A percentile compares a stretch with the other conserved stretches of the same genome.
phyloP scores from a whole-genome alignment of 2,329 filamentous ascomycete species.

The Talaromyces verruculosus region DNA sequence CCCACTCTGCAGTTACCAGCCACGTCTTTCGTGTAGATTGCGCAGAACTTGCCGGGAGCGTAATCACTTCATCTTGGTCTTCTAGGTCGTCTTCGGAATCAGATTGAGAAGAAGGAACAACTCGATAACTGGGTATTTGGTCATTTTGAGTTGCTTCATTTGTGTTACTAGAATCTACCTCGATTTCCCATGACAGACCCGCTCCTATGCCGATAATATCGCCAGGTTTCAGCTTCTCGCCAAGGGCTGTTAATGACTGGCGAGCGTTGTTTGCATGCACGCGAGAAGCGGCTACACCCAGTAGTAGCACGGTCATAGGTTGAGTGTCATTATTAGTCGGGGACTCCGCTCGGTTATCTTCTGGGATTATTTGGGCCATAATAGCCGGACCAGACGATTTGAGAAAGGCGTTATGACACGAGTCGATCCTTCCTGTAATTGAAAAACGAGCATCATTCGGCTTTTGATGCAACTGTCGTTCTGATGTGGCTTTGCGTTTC shows the following conservation, averaged over 20 bases:
- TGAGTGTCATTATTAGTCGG: no score
- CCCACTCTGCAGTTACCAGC: slow-evolving; percentile 44
- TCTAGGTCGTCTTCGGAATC: not conserved
- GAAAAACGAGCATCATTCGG: not conserved
- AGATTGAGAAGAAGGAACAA: slow-evolving; percentile 18
- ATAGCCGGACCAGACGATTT: slow-evolving; percentile 17
- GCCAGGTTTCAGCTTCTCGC: slow-evolving; percentile 19
- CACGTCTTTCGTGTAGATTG: slow-evolving; percentile 28
- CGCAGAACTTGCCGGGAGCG: not conserved
- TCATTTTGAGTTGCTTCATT: not conserved
- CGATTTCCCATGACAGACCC: slow-evolving; percentile 40
- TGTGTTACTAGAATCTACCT: slow-evolving; percentile 24
- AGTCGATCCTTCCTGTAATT: slow-evolving; percentile 12
- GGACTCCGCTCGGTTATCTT: not conserved
- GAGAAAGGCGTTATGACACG: slow-evolving; percentile 14
- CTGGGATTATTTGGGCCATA: slow-evolving; percentile 8
- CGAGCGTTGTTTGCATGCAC: not conserved
- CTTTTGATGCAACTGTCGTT: not conserved
- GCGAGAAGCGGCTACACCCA: slow-evolving; percentile 26
- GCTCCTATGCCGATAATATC: slow-evolving; percentile 33
- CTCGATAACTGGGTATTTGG: not conserved
- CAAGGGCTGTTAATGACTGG: not conserved
- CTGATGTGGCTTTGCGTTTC: slow-evolving; percentile 27
- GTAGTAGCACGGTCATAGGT: slow-evolving; percentile 29
- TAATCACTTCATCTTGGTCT: not conserved